A percentile compares a stretch with the other conserved stretches of the same genome.
Evolutionary conservation across 371 early-diverging fungal species (phyloP).

Genomic region (Mortierella sp.): DNA sequence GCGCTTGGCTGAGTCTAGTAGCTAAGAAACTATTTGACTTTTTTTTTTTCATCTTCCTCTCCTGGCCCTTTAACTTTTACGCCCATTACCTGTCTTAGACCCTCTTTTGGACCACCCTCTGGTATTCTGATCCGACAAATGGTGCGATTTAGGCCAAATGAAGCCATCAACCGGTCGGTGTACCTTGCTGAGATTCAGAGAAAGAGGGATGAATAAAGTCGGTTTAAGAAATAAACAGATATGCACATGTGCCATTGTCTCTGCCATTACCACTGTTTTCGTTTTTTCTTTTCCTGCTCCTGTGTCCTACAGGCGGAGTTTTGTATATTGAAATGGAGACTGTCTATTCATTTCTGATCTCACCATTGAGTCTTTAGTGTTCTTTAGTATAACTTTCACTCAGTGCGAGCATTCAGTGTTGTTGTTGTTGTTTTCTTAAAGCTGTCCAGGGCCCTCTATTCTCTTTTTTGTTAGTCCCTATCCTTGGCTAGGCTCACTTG

Average conservation of each 20-base stretch:
- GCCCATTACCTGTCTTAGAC: neutral
- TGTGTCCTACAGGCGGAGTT: neutral
- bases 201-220: neutral
- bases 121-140: neutral
- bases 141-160: conserved; percentile 18
- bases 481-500: neutral
- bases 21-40: neutral
- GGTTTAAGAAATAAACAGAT: neutral
- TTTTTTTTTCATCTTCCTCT: neutral
- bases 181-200: conserved; percentile 1
- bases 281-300: neutral
- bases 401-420: neutral
- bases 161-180: conserved; percentile 5
- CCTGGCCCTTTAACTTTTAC: neutral
- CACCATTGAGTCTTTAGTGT: no score
- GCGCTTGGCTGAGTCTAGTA: neutral
- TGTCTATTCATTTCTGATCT: neutral
- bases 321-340: no score
- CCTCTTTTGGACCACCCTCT: neutral
- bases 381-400: neutral
- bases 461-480: neutral
- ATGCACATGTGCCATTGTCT: neutral
- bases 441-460: neutral
- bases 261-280: neutral
- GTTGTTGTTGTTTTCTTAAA: neutral